These are phyloP conservation scores for Capsicum baccatum DNA, from an alignment of 257 asterid species.

Conservation along the genomic window DNA sequence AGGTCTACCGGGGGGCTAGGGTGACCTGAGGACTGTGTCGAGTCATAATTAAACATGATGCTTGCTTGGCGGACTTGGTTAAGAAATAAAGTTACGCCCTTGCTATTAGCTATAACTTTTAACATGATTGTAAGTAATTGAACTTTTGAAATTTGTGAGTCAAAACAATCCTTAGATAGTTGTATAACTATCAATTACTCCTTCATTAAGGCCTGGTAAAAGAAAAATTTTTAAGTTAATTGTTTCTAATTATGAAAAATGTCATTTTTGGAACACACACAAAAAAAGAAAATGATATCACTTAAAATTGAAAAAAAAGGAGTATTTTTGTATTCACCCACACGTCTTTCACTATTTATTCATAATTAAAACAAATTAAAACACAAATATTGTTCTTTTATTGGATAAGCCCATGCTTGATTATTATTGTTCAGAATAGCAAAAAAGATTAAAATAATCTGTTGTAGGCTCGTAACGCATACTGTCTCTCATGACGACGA, in stretches of 20 bases:
- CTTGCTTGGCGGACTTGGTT: no score
- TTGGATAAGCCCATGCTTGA: not conserved
- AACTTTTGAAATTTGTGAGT: no score
- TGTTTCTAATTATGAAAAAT: not conserved
- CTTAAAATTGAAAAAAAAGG: no score
- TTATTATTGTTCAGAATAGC: not conserved
- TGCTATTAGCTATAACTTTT: no score
- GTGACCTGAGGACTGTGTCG: no score
- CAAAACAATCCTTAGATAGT: no score
- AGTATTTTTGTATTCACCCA: not conserved
- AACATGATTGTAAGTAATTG: no score
- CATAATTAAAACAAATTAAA: not conserved
- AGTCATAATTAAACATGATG: no score
- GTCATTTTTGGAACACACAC: not conserved
- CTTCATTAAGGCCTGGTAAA: no score
- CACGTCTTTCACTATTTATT: not conserved
- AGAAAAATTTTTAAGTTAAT: not conserved
- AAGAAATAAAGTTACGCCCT: no score
- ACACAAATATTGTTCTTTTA: not conserved
- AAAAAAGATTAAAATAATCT: not conserved
- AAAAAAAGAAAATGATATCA: not conserved
- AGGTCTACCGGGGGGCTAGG: no score
- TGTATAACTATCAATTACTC: no score
- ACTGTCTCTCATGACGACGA: constrained; percentile 21
- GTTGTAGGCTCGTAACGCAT: not conserved